phyloP scores from a whole-genome alignment of 2,329 filamentous ascomycete species.

The Cylindrodendrum hubeiense region DNA sequence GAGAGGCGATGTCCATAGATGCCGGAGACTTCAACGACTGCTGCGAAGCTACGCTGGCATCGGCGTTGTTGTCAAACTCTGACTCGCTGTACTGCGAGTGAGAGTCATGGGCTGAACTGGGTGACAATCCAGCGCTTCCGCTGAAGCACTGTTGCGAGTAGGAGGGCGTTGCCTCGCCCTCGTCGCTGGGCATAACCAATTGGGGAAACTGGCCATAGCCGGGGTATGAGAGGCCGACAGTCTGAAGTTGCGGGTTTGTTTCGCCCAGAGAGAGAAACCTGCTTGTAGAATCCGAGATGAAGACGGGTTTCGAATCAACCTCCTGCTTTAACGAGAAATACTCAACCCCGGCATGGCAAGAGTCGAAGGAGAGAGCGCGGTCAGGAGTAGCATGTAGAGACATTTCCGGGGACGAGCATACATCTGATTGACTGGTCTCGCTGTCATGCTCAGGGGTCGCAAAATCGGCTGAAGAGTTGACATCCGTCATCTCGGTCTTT shows the following conservation, averaged over 20 bases:
- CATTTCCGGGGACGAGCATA: slow-evolving; percentile 35
- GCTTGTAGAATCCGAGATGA: slow-evolving; percentile 7
- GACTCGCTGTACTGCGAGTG: slow-evolving; percentile 30
- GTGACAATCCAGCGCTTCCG: slow-evolving; percentile 23
- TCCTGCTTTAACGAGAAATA: slow-evolving; percentile 14
- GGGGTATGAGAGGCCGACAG: background rate
- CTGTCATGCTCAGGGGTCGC: slow-evolving; percentile 42
- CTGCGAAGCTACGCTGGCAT: slow-evolving; percentile 32
- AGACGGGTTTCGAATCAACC: background rate
- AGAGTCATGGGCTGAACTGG: slow-evolving; percentile 35
- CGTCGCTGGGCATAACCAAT: slow-evolving; percentile 38
- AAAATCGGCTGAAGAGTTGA: slow-evolving; percentile 13
- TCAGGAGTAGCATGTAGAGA: slow-evolving; percentile 39
- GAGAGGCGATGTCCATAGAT: slow-evolving; percentile 65
- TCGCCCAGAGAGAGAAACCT: slow-evolving; percentile 28
- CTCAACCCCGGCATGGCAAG: slow-evolving; percentile 8
- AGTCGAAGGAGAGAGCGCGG: slow-evolving; percentile 24
- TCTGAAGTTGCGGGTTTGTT: slow-evolving; percentile 3
- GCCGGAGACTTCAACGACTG: slow-evolving; percentile 60
- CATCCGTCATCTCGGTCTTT: slow-evolving; percentile 19
- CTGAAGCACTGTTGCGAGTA: slow-evolving; percentile 40
- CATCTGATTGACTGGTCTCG: slow-evolving; percentile 46
- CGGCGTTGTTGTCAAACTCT: slow-evolving; percentile 33
- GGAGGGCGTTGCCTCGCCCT: slow-evolving; percentile 39
- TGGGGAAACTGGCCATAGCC: slow-evolving; percentile 40